phyloP scores from a whole-genome alignment of 2,329 filamentous ascomycete genomes.

The Calonectria pseudoturangicola region DNA sequence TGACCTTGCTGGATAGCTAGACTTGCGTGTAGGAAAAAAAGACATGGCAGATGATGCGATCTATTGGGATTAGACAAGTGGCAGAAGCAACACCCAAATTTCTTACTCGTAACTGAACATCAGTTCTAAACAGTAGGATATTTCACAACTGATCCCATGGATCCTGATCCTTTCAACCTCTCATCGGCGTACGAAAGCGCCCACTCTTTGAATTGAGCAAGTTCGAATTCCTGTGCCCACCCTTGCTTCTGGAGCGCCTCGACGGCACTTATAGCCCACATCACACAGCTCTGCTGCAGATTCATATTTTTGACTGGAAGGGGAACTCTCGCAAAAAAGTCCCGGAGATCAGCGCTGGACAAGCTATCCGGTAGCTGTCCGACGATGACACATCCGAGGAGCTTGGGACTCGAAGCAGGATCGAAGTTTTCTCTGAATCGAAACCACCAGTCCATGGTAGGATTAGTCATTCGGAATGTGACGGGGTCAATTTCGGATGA shows the following conservation, averaged over 20 bases:
- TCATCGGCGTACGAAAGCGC: constrained; percentile 57
- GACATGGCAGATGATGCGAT: too few relatives aligned
- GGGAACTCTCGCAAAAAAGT: constrained; percentile 50
- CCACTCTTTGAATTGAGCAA: constrained; percentile 53
- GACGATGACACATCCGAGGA: constrained; percentile 55
- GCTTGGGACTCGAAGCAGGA: constrained; percentile 47
- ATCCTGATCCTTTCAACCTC: constrained; percentile 45
- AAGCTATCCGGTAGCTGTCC: constrained; percentile 48
- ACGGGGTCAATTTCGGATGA: constrained; percentile 54
- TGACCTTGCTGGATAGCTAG: too few relatives aligned
- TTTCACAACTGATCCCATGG: constrained; percentile 42
- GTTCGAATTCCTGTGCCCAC: constrained; percentile 52
- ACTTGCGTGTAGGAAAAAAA: too few relatives aligned
- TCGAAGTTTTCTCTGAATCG: constrained; percentile 44
- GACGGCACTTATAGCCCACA: constrained; percentile 56
- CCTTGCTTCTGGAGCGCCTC: constrained; percentile 49
- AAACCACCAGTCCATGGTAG: constrained; percentile 59
- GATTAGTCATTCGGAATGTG: constrained; percentile 58
- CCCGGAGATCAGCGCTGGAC: constrained; percentile 46
- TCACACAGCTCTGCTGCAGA: constrained; percentile 60
- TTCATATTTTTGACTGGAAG: constrained; percentile 57
- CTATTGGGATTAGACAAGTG: too few relatives aligned
- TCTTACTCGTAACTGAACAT: too few relatives aligned
- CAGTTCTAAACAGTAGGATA: background rate
- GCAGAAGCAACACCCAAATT: too few relatives aligned